Evolutionary conservation across 176 grass and related monocot genomes (phyloP).

Genomic region (Canna indica): DNA sequence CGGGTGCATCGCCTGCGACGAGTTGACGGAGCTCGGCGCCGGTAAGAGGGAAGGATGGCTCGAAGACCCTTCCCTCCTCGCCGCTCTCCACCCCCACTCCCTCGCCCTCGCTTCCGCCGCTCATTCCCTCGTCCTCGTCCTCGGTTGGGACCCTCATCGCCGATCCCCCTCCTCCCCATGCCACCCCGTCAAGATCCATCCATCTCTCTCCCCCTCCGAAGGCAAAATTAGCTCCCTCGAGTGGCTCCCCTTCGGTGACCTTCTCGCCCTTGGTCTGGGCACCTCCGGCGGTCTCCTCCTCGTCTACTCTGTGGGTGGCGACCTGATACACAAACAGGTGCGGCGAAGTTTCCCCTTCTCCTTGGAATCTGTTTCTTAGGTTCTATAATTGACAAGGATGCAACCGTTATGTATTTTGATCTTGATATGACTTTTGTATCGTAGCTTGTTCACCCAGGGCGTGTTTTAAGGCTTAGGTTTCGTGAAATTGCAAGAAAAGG

Average conservation of each 20-base stretch:
- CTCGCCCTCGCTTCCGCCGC: conserved; percentile 52
- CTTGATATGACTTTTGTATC: conserved; percentile 3
- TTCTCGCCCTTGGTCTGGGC: conserved; percentile 33
- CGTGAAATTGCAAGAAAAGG: conserved; percentile 36
- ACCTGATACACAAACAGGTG: conserved; percentile 66
- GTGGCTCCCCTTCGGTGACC: conserved; percentile 49
- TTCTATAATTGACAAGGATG: conserved; percentile 3
- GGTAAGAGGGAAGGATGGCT: conserved; percentile 80
- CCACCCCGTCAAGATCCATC: conserved; percentile 28
- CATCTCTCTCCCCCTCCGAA: conserved; percentile 36
- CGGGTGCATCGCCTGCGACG: conserved; percentile 41
- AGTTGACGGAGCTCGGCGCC: conserved; percentile 42
- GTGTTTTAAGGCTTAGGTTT: conserved; percentile 40
- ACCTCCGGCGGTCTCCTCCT: conserved; percentile 61
- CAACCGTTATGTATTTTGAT: not conserved
- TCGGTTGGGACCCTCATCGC: not conserved
- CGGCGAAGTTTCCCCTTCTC: too few relatives aligned
- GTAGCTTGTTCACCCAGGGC: conserved; percentile 61
- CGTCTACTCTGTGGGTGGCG: conserved; percentile 50
- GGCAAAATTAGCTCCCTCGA: conserved; percentile 40
- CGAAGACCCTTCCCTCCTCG: conserved; percentile 52
- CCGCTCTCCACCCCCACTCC: conserved; percentile 36
- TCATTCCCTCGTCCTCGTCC: conserved; percentile 36
- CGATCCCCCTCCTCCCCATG: not conserved
- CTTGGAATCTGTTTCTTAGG: not conserved